Evolutionary conservation across 2,329 filamentous ascomycete genomes (phyloP), one percentile per base, ranked within the genome.

Genomic region (Neophaeococcomyces mojaviensis): DNA sequence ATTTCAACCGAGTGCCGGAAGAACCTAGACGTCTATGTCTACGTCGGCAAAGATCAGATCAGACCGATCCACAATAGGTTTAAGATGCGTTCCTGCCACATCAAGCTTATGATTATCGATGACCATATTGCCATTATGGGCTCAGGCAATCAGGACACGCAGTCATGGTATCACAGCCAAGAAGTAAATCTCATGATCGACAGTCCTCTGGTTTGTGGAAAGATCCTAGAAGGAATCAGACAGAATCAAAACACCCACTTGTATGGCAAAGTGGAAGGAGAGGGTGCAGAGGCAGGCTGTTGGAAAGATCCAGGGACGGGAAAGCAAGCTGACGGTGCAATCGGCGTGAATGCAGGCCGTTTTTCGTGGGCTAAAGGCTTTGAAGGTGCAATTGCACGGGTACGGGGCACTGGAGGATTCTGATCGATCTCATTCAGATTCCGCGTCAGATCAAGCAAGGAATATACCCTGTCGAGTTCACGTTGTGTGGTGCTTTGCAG

Each of bases 101-200:
- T 88, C 60, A 90, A 90, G 61, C 69, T 90, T 2, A 76, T 89
- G 69, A 82, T 89, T 34, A 79, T 78, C 1, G 86, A 90, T 60
- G 76, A 75, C 35, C 66, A 67, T 18, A 73, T 90, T 30, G 84
- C 76, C 2, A 80, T 89, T 30, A 76, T 84, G 61, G 86, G 67
- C 59, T 86, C 78, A 52, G 85, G 84, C 0, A 90, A 89, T 58
- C 82, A 88, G 60, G 86, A 90, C 55, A 88, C 85, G 1, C 86
- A 90, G 63, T 80, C 75, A 16, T 89, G 84, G 80, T 88, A 75
- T 54, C 85, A 90, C 58, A 81, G 76, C 45, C 84, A 88, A 61
- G 86, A 90, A 61, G 74, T 85, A 45, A 89, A 90, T 54, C 63
- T 89, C 19, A 78, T 90, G 74, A 65, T 88, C 4, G 85, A 90